Evolutionary conservation across 1,284 basidiomycete species (phyloP).

Genomic region (Ustilago crameri): DNA sequence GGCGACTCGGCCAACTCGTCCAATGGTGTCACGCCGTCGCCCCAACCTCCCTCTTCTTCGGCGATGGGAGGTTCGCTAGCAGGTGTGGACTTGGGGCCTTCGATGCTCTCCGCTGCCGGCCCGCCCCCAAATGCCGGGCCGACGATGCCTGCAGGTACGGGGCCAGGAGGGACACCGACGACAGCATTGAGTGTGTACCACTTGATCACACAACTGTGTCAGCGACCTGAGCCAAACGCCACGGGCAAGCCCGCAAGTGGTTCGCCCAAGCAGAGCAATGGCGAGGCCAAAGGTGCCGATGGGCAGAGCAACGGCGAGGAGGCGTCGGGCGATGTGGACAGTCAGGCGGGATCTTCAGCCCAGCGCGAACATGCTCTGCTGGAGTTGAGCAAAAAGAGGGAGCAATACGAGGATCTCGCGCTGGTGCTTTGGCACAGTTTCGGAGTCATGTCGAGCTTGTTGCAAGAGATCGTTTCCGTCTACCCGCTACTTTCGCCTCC

Average conservation of each 20-base stretch:
- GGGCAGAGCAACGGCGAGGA: conserved; percentile 17
- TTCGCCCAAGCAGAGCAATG: conserved; percentile 13
- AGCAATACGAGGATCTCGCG: conserved; percentile 98
- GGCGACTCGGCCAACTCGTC: conserved; percentile 14
- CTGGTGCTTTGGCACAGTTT: conserved; percentile 99
- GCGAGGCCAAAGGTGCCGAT: not conserved
- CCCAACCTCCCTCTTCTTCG: conserved; percentile 20
- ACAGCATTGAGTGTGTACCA: conserved; percentile 66
- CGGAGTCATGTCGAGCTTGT: conserved; percentile 97
- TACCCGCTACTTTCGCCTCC: conserved; percentile 96
- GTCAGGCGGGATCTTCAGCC: conserved; percentile 57
- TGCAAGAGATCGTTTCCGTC: conserved; percentile 98
- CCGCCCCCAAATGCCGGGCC: conserved; percentile 58
- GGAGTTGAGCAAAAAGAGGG: conserved; percentile 97
- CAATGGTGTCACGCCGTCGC: conserved; percentile 9
- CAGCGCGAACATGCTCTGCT: conserved; percentile 71
- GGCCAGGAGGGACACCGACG: conserved; percentile 61
- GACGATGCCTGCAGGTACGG: conserved; percentile 57
- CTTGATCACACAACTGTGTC: conserved; percentile 67
- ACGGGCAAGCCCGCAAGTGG: conserved; percentile 24
- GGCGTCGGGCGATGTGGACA: conserved; percentile 33
- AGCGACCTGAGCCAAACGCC: conserved; percentile 58
- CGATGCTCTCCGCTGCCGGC: conserved; percentile 61
- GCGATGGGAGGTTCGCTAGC: conserved; percentile 56
- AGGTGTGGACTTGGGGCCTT: conserved; percentile 55